Evolutionary conservation across 768 basidiomycete genomes (phyloP).

Genomic region (Amyloporia xantha): DNA sequence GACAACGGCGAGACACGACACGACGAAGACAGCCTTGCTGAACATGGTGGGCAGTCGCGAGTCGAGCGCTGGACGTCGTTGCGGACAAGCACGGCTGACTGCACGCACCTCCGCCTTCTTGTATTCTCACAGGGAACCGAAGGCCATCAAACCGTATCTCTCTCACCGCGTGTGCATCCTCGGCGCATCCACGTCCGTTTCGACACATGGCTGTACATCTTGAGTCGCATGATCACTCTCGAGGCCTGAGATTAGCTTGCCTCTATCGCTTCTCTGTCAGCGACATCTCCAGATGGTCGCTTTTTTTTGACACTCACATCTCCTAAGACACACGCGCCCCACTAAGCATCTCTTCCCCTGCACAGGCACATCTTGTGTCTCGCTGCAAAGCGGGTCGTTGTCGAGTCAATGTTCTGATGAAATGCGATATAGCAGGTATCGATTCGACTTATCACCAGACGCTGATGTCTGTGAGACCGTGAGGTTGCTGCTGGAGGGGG

Average conservation of each 20-base stretch:
- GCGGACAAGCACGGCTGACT: neutral
- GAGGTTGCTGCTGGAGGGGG: slow-evolving; percentile 37
- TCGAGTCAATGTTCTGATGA: too few relatives aligned
- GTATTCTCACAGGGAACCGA: neutral
- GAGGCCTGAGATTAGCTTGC: too few relatives aligned
- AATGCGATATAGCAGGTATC: too few relatives aligned
- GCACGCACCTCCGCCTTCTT: neutral
- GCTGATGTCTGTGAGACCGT: too few relatives aligned
- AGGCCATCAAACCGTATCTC: neutral
- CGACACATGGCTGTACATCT: neutral
- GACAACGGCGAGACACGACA: slow-evolving; percentile 15
- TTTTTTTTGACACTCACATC: neutral
- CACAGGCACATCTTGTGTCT: too few relatives aligned
- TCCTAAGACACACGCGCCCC: neutral
- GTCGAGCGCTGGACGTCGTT: neutral
- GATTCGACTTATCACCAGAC: too few relatives aligned
- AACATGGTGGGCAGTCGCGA: slow-evolving; percentile 4
- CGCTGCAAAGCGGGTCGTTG: too few relatives aligned
- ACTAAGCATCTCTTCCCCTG: too few relatives aligned
- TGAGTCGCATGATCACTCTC: neutral
- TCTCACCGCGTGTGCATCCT: neutral
- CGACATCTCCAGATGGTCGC: neutral
- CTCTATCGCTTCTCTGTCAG: neutral
- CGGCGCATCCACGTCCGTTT: neutral
- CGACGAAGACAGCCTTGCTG: slow-evolving; percentile 4